Evolutionary conservation across 768 basidiomycete genomes (phyloP).

Genomic region (Pulveroboletus frians): DNA sequence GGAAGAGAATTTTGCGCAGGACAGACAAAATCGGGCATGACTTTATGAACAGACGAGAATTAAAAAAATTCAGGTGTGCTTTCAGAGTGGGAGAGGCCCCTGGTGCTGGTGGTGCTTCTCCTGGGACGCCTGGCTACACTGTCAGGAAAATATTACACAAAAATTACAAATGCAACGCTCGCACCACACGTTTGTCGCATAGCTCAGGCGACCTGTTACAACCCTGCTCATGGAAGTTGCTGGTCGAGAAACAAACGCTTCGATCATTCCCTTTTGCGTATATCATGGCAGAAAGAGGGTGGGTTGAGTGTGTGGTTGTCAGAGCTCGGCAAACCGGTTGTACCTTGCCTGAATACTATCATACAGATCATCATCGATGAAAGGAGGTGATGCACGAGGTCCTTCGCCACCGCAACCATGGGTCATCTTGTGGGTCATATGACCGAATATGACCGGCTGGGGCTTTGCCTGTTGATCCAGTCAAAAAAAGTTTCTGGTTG

Average conservation of each 20-base stretch:
- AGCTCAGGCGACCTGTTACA: constrained; percentile 8
- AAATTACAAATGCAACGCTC: constrained; percentile 10
- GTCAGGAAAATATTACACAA: constrained; percentile 9
- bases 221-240: constrained; percentile 3
- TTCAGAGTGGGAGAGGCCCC: background rate
- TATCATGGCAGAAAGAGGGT: constrained; percentile 15
- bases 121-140: background rate
- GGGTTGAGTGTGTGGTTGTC: constrained; percentile 9
- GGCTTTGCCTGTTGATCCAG: constrained; percentile 9
- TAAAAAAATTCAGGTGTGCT: constrained; percentile 1
- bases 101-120: background rate
- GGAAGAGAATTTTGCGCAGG: background rate
- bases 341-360: constrained; percentile 17
- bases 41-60: background rate
- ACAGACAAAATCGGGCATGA: background rate
- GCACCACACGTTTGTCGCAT: constrained; percentile 16
- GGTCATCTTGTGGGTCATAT: constrained; percentile 12
- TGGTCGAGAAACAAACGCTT: constrained; percentile 2
- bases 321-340: constrained; percentile 14
- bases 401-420: constrained; percentile 13
- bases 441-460: constrained; percentile 10
- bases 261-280: constrained; percentile 9
- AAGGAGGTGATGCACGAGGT: constrained; percentile 25
- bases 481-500: constrained; percentile 19
- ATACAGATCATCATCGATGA: constrained; percentile 15